These are phyloP conservation scores for Cordia subcordata DNA, from an alignment of 257 asterid genomes.

Conservation along the genomic window DNA sequence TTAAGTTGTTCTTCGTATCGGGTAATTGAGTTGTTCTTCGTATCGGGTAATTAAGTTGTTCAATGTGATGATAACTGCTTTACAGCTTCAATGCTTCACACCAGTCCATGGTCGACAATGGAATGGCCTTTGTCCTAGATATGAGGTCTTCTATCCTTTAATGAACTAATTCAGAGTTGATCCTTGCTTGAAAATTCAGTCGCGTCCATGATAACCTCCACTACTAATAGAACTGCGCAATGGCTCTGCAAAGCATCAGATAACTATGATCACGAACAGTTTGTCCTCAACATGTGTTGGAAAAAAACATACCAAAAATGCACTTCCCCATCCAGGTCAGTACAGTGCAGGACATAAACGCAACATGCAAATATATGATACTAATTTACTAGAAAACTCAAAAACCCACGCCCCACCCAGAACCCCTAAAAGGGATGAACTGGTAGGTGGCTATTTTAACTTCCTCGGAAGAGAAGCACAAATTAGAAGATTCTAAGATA, in stretches of 20 bases:
- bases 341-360: neutral
- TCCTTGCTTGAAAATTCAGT: slow-evolving; percentile 4
- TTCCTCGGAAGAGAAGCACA: no score
- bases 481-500: no score
- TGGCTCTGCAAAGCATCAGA: slow-evolving; percentile 13
- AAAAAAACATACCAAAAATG: neutral
- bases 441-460: no score
- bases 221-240: slow-evolving; percentile 13
- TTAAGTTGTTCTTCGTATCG: neutral
- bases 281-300: neutral
- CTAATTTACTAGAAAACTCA: no score
- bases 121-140: neutral
- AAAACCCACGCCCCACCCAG: no score
- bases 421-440: no score
- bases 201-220: slow-evolving; percentile 10
- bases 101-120: neutral
- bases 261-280: neutral
- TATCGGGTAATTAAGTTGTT: neutral
- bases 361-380: no score
- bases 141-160: neutral
- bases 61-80: neutral
- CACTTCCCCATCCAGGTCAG: neutral
- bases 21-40: neutral
- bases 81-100: neutral
- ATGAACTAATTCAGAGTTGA: neutral